Conservation (phyloP, 2,329 filamentous ascomycete genomes). For the Ophiostoma sp. region DNA sequence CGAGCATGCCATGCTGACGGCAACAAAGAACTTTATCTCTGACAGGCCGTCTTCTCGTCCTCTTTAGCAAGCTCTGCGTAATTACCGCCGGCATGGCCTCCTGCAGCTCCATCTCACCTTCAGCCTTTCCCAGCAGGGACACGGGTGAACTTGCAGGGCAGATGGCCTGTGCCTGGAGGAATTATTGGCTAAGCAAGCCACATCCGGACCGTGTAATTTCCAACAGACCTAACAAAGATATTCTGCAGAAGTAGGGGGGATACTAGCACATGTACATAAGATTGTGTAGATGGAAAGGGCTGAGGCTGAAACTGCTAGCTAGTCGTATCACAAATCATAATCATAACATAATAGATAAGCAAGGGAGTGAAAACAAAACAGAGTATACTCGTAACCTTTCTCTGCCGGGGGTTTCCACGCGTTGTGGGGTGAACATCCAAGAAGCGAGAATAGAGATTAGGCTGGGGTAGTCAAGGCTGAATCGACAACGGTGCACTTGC, state of each 20-base stretch:
- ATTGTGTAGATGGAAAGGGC: neutral
- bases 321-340: too few relatives aligned
- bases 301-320: neutral
- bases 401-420: neutral
- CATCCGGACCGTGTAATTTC: neutral
- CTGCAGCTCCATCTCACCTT: neutral
- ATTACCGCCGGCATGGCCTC: too few relatives aligned
- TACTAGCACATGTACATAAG: neutral
- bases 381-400: neutral
- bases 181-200: neutral
- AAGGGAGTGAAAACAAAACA: neutral
- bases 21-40: neutral
- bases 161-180: neutral
- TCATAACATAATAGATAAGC: neutral
- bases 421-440: neutral
- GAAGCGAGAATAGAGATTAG: neutral
- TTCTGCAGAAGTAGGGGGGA: too few relatives aligned
- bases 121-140: neutral
- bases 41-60: too few relatives aligned
- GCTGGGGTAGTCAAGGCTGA: neutral
- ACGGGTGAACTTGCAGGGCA: neutral
- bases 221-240: neutral
- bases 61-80: neutral
- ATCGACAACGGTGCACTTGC: neutral
- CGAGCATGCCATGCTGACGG: neutral